These are phyloP conservation scores for Massarina eburnea DNA, from an alignment of 2,329 filamentous ascomycete species.

Conservation along the genomic window DNA sequence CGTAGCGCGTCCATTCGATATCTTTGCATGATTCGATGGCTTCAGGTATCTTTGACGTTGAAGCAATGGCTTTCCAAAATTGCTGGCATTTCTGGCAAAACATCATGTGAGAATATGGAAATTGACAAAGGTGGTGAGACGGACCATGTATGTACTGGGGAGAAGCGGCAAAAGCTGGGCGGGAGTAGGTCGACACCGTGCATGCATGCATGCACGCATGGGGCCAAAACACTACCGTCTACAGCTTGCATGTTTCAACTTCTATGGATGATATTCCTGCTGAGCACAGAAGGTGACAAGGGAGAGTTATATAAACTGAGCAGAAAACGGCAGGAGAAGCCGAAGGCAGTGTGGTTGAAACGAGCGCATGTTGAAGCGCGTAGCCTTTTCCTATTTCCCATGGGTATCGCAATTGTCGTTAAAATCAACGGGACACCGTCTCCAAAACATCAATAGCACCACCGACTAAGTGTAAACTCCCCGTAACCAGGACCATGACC, in stretches of 20 bases:
- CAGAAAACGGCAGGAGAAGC: too few relatives aligned
- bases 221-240: not conserved
- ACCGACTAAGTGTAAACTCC: slow-evolving; percentile 82
- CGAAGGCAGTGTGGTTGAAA: not conserved
- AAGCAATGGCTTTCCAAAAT: slow-evolving; percentile 11
- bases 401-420: slow-evolving; percentile 17
- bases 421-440: slow-evolving; percentile 17
- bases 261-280: too few relatives aligned
- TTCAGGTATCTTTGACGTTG: slow-evolving; percentile 5
- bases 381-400: not conserved
- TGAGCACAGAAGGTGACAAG: too few relatives aligned
- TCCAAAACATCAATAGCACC: slow-evolving; percentile 75
- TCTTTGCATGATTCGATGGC: slow-evolving; percentile 2
- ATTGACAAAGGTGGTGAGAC: not conserved
- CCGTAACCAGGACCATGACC: slow-evolving; percentile 72
- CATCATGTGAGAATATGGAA: slow-evolving; percentile 7
- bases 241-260: too few relatives aligned
- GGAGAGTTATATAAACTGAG: too few relatives aligned
- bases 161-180: not conserved
- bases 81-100: slow-evolving; percentile 16
- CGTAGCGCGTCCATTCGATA: slow-evolving; percentile 14
- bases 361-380: slow-evolving; percentile 25
- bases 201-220: not conserved
- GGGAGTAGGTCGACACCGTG: not conserved
- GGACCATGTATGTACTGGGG: not conserved